Conservation (phyloP, 106 monocot genomes). For the Vanilla planifolia region DNA sequence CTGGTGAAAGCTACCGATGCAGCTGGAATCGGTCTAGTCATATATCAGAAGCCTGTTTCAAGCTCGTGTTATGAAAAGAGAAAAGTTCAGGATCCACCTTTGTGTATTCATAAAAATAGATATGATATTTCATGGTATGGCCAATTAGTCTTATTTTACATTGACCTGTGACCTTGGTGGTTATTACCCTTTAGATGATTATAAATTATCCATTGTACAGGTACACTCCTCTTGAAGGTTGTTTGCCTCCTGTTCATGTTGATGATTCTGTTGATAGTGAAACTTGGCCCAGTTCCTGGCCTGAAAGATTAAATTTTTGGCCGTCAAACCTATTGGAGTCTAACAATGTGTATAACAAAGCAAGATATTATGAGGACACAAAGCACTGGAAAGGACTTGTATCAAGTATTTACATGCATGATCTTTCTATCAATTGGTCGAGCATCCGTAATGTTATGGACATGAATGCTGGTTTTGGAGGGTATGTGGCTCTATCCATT, state of each 20-base stretch:
- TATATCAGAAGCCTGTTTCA: slow-evolving; percentile 83
- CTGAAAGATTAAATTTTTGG: slow-evolving; percentile 48
- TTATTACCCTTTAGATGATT: not conserved
- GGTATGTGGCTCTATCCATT: too few species aligned
- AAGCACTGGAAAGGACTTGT: slow-evolving; percentile 64
- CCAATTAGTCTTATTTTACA: not conserved
- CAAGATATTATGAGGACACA: slow-evolving; percentile 38
- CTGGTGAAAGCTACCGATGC: slow-evolving; percentile 54
- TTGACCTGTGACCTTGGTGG: not conserved
- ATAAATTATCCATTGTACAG: slow-evolving; percentile 10
- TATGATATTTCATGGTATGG: slow-evolving; percentile 63
- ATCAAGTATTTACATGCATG: slow-evolving; percentile 34
- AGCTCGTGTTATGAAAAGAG: slow-evolving; percentile 69
- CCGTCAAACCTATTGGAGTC: slow-evolving; percentile 29
- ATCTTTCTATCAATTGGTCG: slow-evolving; percentile 70
- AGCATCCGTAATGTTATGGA: slow-evolving; percentile 87
- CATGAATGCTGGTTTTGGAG: slow-evolving; percentile 90
- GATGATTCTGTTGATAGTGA: slow-evolving; percentile 19
- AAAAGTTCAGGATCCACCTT: slow-evolving; percentile 38
- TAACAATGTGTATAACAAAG: slow-evolving; percentile 9
- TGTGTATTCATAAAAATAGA: slow-evolving; percentile 35
- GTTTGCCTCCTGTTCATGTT: slow-evolving; percentile 35
- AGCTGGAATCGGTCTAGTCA: slow-evolving; percentile 78
- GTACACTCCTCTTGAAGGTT: slow-evolving; percentile 77
- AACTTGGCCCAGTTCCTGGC: slow-evolving; percentile 64